Evolutionary conservation across 371 early-diverging fungal genomes (phyloP).

Genomic region (Lichtheimia ornata): DNA sequence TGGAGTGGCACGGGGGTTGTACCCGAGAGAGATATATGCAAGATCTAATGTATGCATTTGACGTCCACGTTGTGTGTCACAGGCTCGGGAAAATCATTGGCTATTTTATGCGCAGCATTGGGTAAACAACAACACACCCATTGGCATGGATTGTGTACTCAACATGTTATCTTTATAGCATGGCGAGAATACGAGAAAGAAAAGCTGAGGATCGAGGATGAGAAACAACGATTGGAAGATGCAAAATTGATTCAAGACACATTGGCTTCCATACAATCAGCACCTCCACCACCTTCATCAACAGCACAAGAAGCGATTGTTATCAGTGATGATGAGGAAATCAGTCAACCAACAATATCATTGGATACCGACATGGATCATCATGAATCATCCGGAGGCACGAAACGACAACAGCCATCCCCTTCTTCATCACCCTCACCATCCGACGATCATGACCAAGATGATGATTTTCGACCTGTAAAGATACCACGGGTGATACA

Average conservation of each 20-base stretch:
- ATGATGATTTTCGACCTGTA: conserved; percentile 29
- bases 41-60: too few species aligned
- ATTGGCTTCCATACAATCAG: not conserved
- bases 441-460: too few species aligned
- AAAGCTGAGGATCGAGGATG: conserved; percentile 1
- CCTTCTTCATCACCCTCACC: too few species aligned
- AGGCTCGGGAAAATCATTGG: conserved; percentile 65
- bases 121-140: conserved; percentile 7
- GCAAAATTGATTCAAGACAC: not conserved
- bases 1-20: not conserved
- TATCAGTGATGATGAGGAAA: conserved; percentile 8
- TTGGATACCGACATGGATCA: too few species aligned
- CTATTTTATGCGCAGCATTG: conserved; percentile 50
- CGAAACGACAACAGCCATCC: too few species aligned
- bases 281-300: not conserved
- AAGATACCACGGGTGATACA: conserved; percentile 4
- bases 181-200: conserved; percentile 28
- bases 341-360: too few species aligned
- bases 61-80: too few species aligned
- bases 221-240: conserved; percentile 2
- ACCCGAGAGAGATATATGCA: too few species aligned
- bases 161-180: conserved; percentile 9
- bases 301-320: not conserved
- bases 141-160: too few species aligned
- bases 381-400: too few species aligned